A percentile compares a stretch with the other conserved stretches of the same genome.
phyloP scores from a whole-genome alignment of 257 asterid genomes.

The Fraxinus quadrangulata region DNA sequence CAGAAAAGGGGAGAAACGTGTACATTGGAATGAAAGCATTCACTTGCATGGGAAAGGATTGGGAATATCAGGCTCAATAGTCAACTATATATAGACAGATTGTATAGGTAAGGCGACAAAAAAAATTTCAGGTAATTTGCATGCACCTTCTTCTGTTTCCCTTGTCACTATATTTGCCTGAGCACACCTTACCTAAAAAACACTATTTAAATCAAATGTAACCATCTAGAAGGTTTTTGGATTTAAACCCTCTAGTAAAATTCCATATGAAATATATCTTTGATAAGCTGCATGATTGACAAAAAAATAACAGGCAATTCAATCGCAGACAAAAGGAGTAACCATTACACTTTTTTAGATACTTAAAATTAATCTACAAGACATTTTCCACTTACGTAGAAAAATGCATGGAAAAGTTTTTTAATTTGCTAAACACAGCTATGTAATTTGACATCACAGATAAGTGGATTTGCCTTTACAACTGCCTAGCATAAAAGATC shows the following conservation, averaged over 20 bases:
- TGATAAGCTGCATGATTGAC: background rate
- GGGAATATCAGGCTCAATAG: background rate
- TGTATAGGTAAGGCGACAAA: background rate
- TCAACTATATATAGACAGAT: background rate
- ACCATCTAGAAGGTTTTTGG: background rate
- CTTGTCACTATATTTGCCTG: background rate
- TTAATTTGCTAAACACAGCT: background rate
- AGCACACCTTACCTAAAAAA: background rate
- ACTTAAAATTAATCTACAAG: background rate
- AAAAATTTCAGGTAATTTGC: background rate
- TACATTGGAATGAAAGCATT: background rate
- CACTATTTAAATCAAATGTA: background rate
- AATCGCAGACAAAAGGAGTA: background rate
- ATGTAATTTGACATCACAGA: background rate
- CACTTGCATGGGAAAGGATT: background rate
- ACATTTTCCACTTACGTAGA: background rate
- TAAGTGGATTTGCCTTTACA: background rate
- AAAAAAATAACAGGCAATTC: background rate
- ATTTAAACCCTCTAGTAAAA: background rate
- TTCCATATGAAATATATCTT: background rate
- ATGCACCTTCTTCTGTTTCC: background rate
- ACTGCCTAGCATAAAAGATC: background rate
- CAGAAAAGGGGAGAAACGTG: background rate
- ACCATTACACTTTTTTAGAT: background rate
- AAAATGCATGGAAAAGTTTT: background rate